phyloP scores from a whole-genome alignment of 2,329 filamentous ascomycete species.

The Colletotrichum tamarilloi region DNA sequence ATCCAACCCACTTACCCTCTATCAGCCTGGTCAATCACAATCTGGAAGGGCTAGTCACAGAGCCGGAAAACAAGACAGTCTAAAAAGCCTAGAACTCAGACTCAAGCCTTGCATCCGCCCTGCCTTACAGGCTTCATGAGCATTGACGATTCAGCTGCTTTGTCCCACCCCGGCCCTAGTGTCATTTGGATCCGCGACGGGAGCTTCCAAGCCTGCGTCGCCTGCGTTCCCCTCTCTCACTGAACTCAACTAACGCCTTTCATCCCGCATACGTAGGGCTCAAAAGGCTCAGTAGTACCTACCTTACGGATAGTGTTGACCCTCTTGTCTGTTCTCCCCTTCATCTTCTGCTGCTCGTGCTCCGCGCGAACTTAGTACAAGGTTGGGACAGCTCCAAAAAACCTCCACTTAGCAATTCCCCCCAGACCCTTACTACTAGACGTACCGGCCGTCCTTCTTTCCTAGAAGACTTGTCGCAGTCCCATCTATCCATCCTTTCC shows the following conservation, averaged over 20 bases:
- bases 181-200: conserved; percentile 35
- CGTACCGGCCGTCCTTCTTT: conserved; percentile 1
- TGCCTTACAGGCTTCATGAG: conserved; percentile 5
- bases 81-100: neutral
- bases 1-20: neutral
- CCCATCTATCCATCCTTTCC: neutral
- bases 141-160: conserved; percentile 27
- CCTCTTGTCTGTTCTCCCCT: neutral
- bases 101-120: neutral
- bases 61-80: neutral
- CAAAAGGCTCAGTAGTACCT: neutral
- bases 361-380: conserved; percentile 1
- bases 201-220: conserved; percentile 27
- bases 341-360: conserved; percentile 18
- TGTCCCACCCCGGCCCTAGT: conserved; percentile 26
- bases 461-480: neutral
- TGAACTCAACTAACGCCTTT: conserved; percentile 1
- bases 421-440: neutral
- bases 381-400: conserved; percentile 22
- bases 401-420: conserved; percentile 7
- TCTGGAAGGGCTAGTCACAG: neutral
- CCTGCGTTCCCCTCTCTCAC: conserved; percentile 2
- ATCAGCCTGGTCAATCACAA: neutral
- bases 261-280: neutral
- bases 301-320: neutral